Evolutionary conservation across 345 rosid species (phyloP), one percentile per base, ranked within the genome.

Genomic region (Citrus unshiu): DNA sequence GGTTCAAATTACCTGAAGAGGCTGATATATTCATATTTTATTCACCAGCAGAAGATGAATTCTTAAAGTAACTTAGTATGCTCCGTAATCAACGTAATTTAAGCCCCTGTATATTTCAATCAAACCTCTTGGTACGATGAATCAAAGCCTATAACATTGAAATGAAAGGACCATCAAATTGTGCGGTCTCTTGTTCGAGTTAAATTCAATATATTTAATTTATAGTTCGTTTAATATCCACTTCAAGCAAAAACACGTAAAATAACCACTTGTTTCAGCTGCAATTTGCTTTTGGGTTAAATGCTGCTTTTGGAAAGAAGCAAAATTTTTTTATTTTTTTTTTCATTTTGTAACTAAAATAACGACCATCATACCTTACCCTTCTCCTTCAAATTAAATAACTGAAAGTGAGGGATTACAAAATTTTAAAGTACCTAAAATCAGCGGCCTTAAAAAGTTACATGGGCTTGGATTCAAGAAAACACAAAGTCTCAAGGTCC

Each of bases 1-100:
- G 81, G 67, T 90, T 88, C 78, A 86, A 67, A 78, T 35, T 83
- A 39, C 91, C 89, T 9, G 81, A 78, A 68, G 84, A 85, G 75
- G 72, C 80, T 81, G 88, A 89, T 78, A 79, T 85, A 34, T 75
- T 81, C 66, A 21, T 81, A 22, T 83, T 83, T 57, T 49, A 67
- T 56, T 59, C 80, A 14, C 27, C 77, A 27, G 80, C 69, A 4
- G 76, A 64, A 32, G 54, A 79, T 21, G 64, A 74, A 40, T 19
- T 39, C 18, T 58, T 12, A 19, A 35, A 74, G 67, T 19, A 51
- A 64, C 27, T 35, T n/a, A 4, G 4, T 12, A 12, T 49, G 60
- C 29, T 43, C 54, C 9, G 59, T 27, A 25, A 18, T 27, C 2
- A 25, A 18, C 39, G 19, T 21, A 22, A 22, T 68, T 22, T 43